Evolutionary conservation across 768 basidiomycete species (phyloP).

Genomic region (Tephrocybe sp.): DNA sequence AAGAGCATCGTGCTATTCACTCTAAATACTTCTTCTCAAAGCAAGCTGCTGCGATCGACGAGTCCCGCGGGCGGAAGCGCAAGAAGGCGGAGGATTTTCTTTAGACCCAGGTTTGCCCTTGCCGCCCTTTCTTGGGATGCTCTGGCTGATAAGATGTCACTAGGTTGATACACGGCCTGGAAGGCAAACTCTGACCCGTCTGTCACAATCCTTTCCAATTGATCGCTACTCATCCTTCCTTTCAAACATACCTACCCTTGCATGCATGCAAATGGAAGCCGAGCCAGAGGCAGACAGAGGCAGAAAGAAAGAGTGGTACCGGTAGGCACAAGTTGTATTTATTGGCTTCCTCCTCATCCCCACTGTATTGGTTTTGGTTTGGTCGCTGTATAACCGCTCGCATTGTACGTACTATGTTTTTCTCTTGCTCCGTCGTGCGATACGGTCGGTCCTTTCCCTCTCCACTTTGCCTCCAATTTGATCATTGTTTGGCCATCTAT

Average conservation of each 20-base stretch:
- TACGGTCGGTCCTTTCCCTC: constrained; percentile 8
- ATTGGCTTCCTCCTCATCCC: background rate
- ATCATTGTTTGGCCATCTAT: background rate
- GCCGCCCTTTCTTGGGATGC: background rate
- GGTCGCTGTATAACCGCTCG: background rate
- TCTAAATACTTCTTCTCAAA: constrained; percentile 60
- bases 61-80: constrained; percentile 78
- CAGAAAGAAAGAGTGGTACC: background rate
- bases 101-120: background rate
- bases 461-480: background rate
- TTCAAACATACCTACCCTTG: background rate
- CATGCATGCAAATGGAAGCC: background rate
- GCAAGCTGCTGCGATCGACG: constrained; percentile 46
- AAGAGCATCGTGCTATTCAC: constrained; percentile 72
- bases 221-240: too few relatives aligned
- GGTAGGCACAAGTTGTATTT: constrained; percentile 11
- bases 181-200: too few relatives aligned
- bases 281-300: background rate
- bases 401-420: constrained; percentile 8
- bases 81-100: constrained; percentile 82
- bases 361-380: background rate
- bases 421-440: background rate
- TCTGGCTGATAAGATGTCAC: background rate
- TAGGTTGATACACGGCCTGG: background rate
- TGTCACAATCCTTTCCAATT: too few relatives aligned